These are phyloP conservation scores for Eucalyptus camaldulensis DNA, from an alignment of 345 rosid species.

Conservation along the genomic window DNA sequence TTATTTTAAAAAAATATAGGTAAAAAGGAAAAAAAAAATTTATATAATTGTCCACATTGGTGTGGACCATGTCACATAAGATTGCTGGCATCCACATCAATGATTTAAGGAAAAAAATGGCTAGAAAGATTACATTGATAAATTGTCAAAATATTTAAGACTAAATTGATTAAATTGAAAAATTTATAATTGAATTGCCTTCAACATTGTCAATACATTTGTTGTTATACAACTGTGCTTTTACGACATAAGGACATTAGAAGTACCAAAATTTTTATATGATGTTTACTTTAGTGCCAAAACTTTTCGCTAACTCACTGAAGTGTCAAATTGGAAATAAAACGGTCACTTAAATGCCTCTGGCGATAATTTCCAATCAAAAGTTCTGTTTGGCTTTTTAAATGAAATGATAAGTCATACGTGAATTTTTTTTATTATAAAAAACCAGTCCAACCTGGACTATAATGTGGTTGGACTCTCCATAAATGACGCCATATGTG, in stretches of 20 bases:
- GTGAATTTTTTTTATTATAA: too few species aligned
- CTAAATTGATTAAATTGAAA: fast-evolving
- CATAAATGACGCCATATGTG: too few species aligned
- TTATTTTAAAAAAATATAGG: not conserved
- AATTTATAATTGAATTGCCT: fast-evolving
- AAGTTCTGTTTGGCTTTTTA: not conserved
- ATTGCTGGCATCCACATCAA: not conserved
- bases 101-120: fast-evolving
- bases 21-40: too few species aligned
- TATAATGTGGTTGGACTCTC: not conserved
- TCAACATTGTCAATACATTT: too few species aligned
- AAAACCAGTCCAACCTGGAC: not conserved
- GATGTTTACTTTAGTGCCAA: not conserved
- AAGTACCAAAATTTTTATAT: not conserved
- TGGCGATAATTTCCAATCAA: fast-evolving
- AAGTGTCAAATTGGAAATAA: not conserved
- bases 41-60: not conserved
- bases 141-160: fast-evolving
- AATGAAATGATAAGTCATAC: not conserved
- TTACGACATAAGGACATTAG: not conserved
- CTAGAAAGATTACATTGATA: fast-evolving
- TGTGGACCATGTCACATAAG: not conserved
- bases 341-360: not conserved
- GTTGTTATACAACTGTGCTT: too few species aligned
- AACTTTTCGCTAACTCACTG: fast-evolving